These are phyloP conservation scores for Cyathus striatus DNA, from an alignment of 768 basidiomycete species.

Conservation along the genomic window DNA sequence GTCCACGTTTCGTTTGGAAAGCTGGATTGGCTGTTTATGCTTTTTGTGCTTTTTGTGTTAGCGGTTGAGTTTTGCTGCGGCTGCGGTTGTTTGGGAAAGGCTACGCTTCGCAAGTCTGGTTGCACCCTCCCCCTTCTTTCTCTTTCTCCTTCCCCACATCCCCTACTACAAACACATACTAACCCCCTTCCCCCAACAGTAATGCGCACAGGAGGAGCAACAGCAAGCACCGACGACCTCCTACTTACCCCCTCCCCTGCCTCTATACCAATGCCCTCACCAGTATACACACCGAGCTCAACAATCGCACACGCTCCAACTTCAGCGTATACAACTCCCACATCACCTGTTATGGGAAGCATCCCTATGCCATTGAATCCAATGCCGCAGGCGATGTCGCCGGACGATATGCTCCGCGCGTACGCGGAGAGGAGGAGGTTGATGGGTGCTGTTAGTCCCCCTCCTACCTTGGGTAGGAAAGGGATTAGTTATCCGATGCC, in stretches of 20 bases:
- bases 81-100: no score
- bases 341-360: constrained; percentile 24
- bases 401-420: constrained; percentile 74
- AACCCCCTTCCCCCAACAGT: constrained; percentile 33
- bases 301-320: background rate
- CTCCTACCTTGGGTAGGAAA: background rate
- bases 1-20: no score
- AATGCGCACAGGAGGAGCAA: constrained; percentile 63
- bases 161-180: no score
- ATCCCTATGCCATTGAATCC: constrained; percentile 28
- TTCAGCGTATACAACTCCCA: constrained; percentile 6
- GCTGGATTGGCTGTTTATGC: no score
- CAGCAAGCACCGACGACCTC: constrained; percentile 28
- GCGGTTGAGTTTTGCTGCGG: no score
- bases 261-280: no score
- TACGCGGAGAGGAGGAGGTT: constrained; percentile 45
- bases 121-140: no score
- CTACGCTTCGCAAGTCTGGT: no score
- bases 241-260: constrained; percentile 33
- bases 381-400: constrained; percentile 35
- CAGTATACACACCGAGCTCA: no score
- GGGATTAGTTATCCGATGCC: constrained; percentile 20
- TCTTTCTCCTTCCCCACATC: background rate
- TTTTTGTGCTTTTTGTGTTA: no score
- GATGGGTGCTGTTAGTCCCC: constrained; percentile 3